Evolutionary conservation across 148 eudicot genomes (phyloP).

Genomic region (Persicaria tinctoria): DNA sequence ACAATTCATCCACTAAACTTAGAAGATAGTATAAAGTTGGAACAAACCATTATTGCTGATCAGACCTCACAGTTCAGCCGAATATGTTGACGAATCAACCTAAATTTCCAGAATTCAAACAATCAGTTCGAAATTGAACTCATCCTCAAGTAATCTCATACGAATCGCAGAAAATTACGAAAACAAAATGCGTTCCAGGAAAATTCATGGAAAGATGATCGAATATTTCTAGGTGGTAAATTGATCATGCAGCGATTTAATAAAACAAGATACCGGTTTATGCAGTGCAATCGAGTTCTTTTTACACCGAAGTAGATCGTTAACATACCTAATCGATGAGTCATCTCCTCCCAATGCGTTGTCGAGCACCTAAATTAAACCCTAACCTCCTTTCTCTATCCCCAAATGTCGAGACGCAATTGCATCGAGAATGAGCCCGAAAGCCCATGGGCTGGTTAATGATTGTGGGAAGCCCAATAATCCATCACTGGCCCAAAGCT

Average conservation of each 20-base stretch:
- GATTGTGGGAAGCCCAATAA: no score
- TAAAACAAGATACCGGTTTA: neutral
- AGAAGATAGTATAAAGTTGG: neutral
- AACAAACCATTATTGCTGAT: neutral
- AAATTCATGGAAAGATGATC: neutral
- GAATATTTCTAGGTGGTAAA: neutral
- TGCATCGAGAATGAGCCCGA: no score
- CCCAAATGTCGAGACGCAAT: no score
- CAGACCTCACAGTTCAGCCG: neutral
- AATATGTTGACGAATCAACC: neutral
- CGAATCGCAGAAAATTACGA: neutral
- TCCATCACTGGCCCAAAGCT: no score
- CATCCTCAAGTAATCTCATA: neutral
- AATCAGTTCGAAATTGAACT: neutral
- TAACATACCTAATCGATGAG: neutral
- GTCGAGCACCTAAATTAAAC: neutral
- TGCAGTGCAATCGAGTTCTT: neutral
- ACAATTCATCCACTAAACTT: neutral
- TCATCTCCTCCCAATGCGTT: neutral
- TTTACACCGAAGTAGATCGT: neutral
- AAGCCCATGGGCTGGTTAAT: no score
- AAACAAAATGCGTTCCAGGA: neutral
- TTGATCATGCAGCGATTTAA: no score
- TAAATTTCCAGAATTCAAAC: neutral
- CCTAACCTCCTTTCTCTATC: neutral